phyloP scores from a whole-genome alignment of 1,284 basidiomycete genomes.

The Termitomyces sp. region DNA sequence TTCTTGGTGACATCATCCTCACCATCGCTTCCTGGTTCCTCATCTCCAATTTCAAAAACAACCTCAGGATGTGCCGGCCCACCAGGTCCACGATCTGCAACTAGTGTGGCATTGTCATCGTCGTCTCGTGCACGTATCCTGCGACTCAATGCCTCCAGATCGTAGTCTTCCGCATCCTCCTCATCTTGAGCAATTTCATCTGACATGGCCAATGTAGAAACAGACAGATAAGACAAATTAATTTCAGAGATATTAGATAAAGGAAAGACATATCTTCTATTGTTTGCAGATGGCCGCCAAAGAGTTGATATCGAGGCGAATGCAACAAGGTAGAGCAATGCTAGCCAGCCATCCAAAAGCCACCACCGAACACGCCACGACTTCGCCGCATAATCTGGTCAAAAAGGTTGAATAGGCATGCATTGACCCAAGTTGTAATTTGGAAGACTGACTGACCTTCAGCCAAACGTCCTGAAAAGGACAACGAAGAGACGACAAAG shows the following conservation, averaged over 20 bases:
- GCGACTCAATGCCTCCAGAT: conserved; percentile 68
- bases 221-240: conserved; percentile 17
- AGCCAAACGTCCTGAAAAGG: conserved; percentile 85
- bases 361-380: conserved; percentile 97
- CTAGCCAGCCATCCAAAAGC: conserved; percentile 93
- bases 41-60: conserved; percentile 91
- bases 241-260: conserved; percentile 16
- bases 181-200: conserved; percentile 87
- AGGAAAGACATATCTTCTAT: conserved; percentile 69
- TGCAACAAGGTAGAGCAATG: conserved; percentile 76
- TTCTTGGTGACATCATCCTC: conserved; percentile 52
- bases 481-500: conserved; percentile 89
- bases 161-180: conserved; percentile 90
- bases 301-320: conserved; percentile 85
- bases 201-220: conserved; percentile 73
- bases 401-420: not conserved
- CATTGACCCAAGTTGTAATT: not conserved
- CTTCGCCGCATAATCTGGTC: conserved; percentile 82
- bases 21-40: conserved; percentile 65
- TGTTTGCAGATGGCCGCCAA: conserved; percentile 92
- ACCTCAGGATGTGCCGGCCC: conserved; percentile 58
- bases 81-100: conserved; percentile 42
- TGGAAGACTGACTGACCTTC: conserved; percentile 59
- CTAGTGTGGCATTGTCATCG: conserved; percentile 65
- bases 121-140: conserved; percentile 50